Conservation (phyloP, 208 protist genomes). For the Borovskyia barvae region DNA sequence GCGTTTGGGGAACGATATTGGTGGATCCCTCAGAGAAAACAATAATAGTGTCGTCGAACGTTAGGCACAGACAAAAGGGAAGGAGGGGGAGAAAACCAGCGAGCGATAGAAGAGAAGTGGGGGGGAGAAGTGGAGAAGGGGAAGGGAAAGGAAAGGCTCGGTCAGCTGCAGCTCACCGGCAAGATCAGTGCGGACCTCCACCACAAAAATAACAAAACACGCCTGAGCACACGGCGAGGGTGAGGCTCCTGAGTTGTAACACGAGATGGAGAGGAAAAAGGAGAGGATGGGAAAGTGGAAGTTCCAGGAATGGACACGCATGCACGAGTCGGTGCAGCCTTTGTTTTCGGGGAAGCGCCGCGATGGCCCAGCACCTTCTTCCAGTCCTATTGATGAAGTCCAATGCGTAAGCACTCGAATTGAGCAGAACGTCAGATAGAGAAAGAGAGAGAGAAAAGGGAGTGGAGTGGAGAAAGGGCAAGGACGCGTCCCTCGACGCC, state of each 20-base stretch:
- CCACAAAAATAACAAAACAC: too few species aligned
- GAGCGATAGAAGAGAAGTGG: not conserved
- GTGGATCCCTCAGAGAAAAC: not conserved
- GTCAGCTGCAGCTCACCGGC: too few species aligned
- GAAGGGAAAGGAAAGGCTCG: not conserved
- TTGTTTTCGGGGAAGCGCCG: too few species aligned
- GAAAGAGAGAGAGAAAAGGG: not conserved
- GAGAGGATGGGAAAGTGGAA: too few species aligned
- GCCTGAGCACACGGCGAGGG: too few species aligned
- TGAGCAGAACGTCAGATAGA: not conserved
- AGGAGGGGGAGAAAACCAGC: not conserved
- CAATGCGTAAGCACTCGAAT: not conserved
- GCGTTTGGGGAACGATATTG: not conserved
- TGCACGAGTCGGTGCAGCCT: too few species aligned
- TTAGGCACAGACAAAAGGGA: not conserved
- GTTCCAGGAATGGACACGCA: too few species aligned
- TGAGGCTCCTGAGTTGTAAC: too few species aligned
- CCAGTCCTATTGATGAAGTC: not conserved
- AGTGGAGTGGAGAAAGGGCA: too few species aligned
- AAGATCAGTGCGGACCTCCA: too few species aligned
- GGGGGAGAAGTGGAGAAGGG: not conserved
- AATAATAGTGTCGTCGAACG: not conserved
- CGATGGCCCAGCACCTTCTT: too few species aligned
- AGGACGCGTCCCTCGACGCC: not conserved
- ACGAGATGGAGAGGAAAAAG: too few species aligned